These are phyloP conservation scores for Tolypocladium pustulatum DNA, from an alignment of 2,329 filamentous ascomycete species.

Conservation along the genomic window DNA sequence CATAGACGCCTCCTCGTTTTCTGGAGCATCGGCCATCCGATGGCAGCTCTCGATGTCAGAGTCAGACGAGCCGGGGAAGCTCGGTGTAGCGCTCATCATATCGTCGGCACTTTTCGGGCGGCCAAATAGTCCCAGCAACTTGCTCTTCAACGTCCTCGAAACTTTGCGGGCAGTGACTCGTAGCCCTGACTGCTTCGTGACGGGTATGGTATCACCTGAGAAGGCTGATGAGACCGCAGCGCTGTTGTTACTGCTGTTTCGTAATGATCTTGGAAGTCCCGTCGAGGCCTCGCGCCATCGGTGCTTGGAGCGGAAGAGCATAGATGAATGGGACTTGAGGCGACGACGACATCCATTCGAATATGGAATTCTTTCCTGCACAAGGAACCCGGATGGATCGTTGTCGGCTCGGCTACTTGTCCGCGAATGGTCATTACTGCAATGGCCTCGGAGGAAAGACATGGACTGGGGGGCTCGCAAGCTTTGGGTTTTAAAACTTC, in stretches of 20 bases:
- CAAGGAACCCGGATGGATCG: slow-evolving; percentile 23
- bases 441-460: slow-evolving; percentile 34
- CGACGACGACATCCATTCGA: slow-evolving; percentile 22
- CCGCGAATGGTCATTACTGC: slow-evolving; percentile 7
- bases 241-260: slow-evolving; percentile 31
- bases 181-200: slow-evolving; percentile 22
- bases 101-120: slow-evolving; percentile 12
- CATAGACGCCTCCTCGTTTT: slow-evolving; percentile 32
- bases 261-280: slow-evolving; percentile 38
- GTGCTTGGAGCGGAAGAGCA: slow-evolving; percentile 29
- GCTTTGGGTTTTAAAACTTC: background rate
- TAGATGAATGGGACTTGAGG: slow-evolving; percentile 30
- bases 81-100: slow-evolving; percentile 1
- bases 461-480: slow-evolving; percentile 43
- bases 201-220: slow-evolving; percentile 13
- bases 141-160: slow-evolving; percentile 51
- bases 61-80: slow-evolving; percentile 6
- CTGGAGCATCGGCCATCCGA: slow-evolving; percentile 20
- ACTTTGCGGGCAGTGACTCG: slow-evolving; percentile 48
- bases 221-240: slow-evolving; percentile 20
- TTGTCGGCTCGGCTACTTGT: slow-evolving; percentile 13
- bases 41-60: slow-evolving; percentile 19
- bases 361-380: slow-evolving; percentile 23
- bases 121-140: slow-evolving; percentile 36
- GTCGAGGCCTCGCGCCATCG: slow-evolving; percentile 20